Percentiles rank a stretch among this genome's conserved stretches.
phyloP scores from a whole-genome alignment of 1,284 basidiomycete genomes.

The Clitocybe nebularis region DNA sequence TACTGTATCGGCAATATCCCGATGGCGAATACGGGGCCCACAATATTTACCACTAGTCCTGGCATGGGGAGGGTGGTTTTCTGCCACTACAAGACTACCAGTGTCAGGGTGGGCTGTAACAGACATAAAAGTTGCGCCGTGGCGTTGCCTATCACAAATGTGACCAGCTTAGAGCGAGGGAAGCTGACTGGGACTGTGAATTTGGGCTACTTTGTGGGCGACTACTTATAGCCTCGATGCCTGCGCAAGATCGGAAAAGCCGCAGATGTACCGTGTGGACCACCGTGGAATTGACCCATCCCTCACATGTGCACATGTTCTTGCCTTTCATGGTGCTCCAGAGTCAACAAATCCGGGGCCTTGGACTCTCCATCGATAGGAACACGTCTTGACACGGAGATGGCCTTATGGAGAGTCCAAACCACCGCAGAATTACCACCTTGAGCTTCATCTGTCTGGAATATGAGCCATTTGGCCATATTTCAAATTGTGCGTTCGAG shows the following conservation, averaged over 20 bases:
- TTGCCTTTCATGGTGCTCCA: slow-evolving; percentile 18
- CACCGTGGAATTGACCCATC: slow-evolving; percentile 16
- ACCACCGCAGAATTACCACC: neutral
- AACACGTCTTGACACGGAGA: slow-evolving; percentile 6
- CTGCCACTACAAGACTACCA: no score
- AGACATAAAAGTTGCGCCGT: no score
- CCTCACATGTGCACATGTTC: slow-evolving; percentile 16
- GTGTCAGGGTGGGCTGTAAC: no score
- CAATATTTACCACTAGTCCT: no score
- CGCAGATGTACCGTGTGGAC: slow-evolving; percentile 8
- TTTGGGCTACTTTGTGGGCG: no score
- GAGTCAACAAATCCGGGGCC: slow-evolving; percentile 4
- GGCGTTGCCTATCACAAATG: no score
- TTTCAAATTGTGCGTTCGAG: neutral
- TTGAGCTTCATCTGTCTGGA: neutral
- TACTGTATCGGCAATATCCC: no score
- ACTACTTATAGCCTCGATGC: slow-evolving; percentile 8
- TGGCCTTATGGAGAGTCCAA: slow-evolving; percentile 10
- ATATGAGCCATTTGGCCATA: neutral
- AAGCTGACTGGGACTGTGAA: no score
- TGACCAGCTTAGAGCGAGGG: no score
- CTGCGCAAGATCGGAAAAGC: neutral
- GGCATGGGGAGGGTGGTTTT: no score
- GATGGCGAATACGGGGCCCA: no score
- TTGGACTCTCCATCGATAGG: slow-evolving; percentile 17